Percentiles rank a stretch among this genome's conserved stretches.
phyloP scores from a whole-genome alignment of 208 protist species.

The Leishmania tropica region DNA sequence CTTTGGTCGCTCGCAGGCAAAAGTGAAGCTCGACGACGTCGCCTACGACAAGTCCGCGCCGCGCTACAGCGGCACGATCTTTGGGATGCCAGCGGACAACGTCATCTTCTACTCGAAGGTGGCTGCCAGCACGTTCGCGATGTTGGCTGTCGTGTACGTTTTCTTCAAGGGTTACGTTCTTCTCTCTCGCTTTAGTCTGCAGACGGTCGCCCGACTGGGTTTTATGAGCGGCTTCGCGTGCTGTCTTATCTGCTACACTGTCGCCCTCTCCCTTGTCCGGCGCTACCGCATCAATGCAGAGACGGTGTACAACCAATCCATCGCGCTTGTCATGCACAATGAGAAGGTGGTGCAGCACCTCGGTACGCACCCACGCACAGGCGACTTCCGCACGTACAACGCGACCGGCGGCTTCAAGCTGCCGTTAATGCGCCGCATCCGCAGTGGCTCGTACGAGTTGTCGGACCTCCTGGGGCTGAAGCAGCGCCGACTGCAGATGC shows the following conservation, averaged over 20 bases:
- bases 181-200: slow-evolving; percentile 72
- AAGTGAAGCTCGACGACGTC: slow-evolving; percentile 71
- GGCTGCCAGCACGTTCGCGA: slow-evolving; percentile 28
- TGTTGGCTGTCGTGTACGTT: slow-evolving; percentile 52
- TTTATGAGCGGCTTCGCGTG: slow-evolving; percentile 82
- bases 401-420: slow-evolving; percentile 80
- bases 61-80: slow-evolving; percentile 79
- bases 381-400: slow-evolving; percentile 85
- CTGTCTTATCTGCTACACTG: slow-evolving; percentile 69
- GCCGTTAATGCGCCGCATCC: slow-evolving; percentile 81
- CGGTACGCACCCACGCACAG: slow-evolving; percentile 78
- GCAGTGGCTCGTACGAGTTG: slow-evolving; percentile 86
- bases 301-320: slow-evolving; percentile 91
- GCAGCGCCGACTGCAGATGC: slow-evolving; percentile 83
- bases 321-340: slow-evolving; percentile 85
- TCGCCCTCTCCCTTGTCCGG: slow-evolving; percentile 47
- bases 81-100: slow-evolving; percentile 78
- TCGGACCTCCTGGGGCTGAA: slow-evolving; percentile 82
- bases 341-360: slow-evolving; percentile 80
- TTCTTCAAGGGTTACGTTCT: slow-evolving; percentile 85
- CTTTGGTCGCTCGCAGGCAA: slow-evolving; percentile 28
- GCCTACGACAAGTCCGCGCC: slow-evolving; percentile 73
- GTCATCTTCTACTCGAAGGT: slow-evolving; percentile 87
- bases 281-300: slow-evolving; percentile 80
- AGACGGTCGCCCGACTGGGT: slow-evolving; percentile 80